Base-by-base conservation (phyloP, 805 yeast species). In the Hanseniaspora valbyensis region DNA sequence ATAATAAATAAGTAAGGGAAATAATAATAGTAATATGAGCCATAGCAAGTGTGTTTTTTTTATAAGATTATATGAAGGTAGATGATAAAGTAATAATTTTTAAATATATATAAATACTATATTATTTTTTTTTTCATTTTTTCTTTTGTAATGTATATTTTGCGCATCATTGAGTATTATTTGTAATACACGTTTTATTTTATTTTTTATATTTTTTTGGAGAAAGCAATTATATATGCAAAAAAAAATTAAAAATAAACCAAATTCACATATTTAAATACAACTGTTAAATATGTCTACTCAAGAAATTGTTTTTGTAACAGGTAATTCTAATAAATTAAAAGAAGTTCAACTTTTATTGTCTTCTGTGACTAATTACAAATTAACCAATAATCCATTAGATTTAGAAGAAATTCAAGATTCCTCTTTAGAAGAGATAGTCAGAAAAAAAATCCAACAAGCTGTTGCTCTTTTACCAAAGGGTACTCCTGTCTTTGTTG, bases 401-500 rank as follows among this genome's bases (percentile, higher is more conserved):
- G 99, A 92, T 61, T 69, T 92, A 18, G 92, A 81, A 45, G 99
- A 92, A 67, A 66, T 92, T 42, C 99, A 92, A 67, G 98, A 96
- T 28, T 67, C 90, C n/a, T 58, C 59, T 21, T 75, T 88, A 43
- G 81, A 80, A 38, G 84, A 83, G 50, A 90, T 92, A 39, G 83
- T 95, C 0, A 72, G 70, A 41, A 85, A 80, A 60, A 92, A 92
- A 64, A 86, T 94, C 52, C 67, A 57, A 26, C 66, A 72, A 58
- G 73, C 80, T 12, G 95, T 95, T 2, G 83, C 90, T 5, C 60
- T 64, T 12, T 61, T 76, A 8, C 66, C 77, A 3, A 62, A 70
- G 2, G 92, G 95, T 6, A 54, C 51, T 0, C 90, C 97, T 0
- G 96, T 87, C 0, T 71, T 92, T 52, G 96, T 89, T 2, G 99